Evolutionary conservation across 2,329 filamentous ascomycete genomes (phyloP).

Genomic region (Pseudodiploospora longispora): DNA sequence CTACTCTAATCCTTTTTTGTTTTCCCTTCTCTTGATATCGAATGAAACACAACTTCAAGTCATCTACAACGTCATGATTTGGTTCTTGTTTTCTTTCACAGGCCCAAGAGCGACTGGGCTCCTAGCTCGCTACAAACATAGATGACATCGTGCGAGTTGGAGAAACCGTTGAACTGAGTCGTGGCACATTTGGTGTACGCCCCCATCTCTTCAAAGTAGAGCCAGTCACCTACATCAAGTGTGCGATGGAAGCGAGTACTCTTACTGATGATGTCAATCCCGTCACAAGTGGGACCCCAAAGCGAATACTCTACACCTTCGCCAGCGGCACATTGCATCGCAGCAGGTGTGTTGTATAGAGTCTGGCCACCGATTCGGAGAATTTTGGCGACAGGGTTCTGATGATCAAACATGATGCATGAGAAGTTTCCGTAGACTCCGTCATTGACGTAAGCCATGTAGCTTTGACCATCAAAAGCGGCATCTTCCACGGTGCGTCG

Average conservation of each 20-base stretch:
- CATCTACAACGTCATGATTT: too few relatives aligned
- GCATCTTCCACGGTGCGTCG: slow-evolving; percentile 79
- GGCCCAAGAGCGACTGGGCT: slow-evolving; percentile 60
- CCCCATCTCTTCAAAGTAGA: slow-evolving; percentile 98
- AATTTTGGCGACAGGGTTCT: slow-evolving; percentile 79
- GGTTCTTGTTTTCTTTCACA: background rate
- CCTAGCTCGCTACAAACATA: slow-evolving; percentile 93
- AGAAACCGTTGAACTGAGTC: slow-evolving; percentile 96
- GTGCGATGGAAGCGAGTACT: slow-evolving; percentile 68
- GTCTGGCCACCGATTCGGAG: slow-evolving; percentile 55
- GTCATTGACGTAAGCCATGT: slow-evolving; percentile 98
- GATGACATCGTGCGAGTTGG: slow-evolving; percentile 82
- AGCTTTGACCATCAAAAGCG: slow-evolving; percentile 56
- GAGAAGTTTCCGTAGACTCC: slow-evolving; percentile 98
- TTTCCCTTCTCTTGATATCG: too few relatives aligned
- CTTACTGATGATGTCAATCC: slow-evolving; percentile 88
- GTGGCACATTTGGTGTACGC: slow-evolving; percentile 98
- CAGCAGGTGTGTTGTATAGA: slow-evolving; percentile 47
- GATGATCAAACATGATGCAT: slow-evolving; percentile 98
- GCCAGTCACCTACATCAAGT: slow-evolving; percentile 90
- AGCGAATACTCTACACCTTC: slow-evolving; percentile 77
- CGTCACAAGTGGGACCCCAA: slow-evolving; percentile 97
- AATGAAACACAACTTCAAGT: too few relatives aligned
- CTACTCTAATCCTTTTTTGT: too few relatives aligned
- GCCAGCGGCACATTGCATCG: slow-evolving; percentile 36